phyloP scores from a whole-genome alignment of 75 land plant species.

The Selaginella tamariscina region DNA sequence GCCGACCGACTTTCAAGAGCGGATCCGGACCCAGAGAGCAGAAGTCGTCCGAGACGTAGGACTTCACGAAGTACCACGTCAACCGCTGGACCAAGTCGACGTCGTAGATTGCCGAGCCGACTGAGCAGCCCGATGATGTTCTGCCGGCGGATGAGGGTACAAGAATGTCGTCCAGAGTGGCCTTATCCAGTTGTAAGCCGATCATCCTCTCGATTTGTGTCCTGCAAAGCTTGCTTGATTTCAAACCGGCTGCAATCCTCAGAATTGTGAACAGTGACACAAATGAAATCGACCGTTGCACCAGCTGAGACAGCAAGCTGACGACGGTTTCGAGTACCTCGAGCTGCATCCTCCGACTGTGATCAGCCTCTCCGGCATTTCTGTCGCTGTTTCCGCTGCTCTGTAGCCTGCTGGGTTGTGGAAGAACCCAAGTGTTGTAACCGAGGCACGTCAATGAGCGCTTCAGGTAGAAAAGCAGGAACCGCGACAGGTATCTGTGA shows the following conservation, averaged over 20 bases:
- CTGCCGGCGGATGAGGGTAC: conserved; percentile 43
- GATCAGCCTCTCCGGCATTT: not conserved
- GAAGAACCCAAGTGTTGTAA: not conserved
- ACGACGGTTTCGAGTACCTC: conserved; percentile 45
- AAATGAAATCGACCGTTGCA: conserved; percentile 37
- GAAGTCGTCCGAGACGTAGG: not conserved
- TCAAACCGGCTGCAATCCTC: conserved; percentile 33
- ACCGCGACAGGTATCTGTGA: conserved; percentile 29
- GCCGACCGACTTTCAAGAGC: conserved; percentile 34
- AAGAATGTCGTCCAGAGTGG: conserved; percentile 68
- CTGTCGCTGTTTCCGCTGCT: not conserved
- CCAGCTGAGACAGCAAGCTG: conserved; percentile 38
- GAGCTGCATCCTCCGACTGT: conserved; percentile 22
- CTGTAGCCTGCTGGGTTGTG: not conserved
- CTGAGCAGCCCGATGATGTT: conserved; percentile 15
- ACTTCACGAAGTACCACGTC: conserved; percentile 39
- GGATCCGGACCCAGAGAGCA: not conserved
- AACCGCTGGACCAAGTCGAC: conserved; percentile 64
- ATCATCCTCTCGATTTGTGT: conserved; percentile 66
- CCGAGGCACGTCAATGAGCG: conserved; percentile 24
- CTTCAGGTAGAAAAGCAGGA: conserved; percentile 54
- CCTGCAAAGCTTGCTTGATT: conserved; percentile 35
- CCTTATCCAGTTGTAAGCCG: conserved; percentile 67
- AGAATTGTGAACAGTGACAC: conserved; percentile 55
- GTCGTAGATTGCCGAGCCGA: conserved; percentile 75